Evolutionary conservation across 2,329 filamentous ascomycete genomes (phyloP).

Genomic region (Pseudogymnoascus sp.): DNA sequence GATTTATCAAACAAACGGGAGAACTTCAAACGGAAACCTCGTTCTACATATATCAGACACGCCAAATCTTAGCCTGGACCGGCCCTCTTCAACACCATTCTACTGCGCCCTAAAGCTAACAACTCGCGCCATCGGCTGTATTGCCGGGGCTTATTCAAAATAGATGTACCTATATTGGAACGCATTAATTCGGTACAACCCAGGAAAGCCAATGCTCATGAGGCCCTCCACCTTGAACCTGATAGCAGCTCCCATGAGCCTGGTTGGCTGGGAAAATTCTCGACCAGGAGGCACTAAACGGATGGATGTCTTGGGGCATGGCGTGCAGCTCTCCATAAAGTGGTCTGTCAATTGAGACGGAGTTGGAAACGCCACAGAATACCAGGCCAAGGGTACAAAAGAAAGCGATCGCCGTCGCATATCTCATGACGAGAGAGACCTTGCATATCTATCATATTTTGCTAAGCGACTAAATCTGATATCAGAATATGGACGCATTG

Average conservation of each 20-base stretch:
- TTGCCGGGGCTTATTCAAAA: not conserved
- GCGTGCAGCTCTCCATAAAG: not conserved
- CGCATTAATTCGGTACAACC: not conserved
- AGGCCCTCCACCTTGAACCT: not conserved
- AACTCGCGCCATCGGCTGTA: not conserved
- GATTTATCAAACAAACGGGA: not conserved
- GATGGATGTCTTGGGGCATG: not conserved
- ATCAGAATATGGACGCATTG: not conserved
- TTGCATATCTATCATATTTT: conserved; percentile 6
- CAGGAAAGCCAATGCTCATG: not conserved
- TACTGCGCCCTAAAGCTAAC: not conserved
- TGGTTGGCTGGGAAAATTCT: not conserved
- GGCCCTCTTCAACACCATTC: not conserved
- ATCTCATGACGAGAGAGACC: conserved; percentile 1
- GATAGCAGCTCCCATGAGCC: not conserved
- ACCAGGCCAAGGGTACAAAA: not conserved
- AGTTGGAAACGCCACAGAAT: not conserved
- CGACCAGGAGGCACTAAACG: not conserved
- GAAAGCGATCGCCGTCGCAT: not conserved
- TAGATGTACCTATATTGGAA: not conserved
- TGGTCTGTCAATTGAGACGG: not conserved
- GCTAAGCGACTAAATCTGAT: conserved; percentile 2
- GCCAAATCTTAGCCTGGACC: not conserved
- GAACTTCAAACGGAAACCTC: not conserved
- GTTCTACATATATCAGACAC: conserved; percentile 4